Evolutionary conservation across 2,329 filamentous ascomycete genomes (phyloP).

Genomic region (Malbranchea zuffiana): DNA sequence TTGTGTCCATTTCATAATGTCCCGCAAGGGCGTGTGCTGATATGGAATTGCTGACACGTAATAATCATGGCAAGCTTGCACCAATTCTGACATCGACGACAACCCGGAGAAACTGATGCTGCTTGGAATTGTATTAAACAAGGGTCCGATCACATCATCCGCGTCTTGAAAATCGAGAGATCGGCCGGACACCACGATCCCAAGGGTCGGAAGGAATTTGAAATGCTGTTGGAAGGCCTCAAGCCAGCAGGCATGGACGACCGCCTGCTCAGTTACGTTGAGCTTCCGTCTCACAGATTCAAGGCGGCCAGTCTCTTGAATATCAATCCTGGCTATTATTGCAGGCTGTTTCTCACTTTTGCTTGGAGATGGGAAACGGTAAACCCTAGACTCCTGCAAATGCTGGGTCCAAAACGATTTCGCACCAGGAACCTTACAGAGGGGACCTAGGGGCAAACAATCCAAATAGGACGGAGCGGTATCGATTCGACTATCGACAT

Average conservation of each 20-base stretch:
- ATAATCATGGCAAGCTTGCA: slow-evolving; percentile 57
- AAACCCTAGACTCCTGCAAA: slow-evolving; percentile 31
- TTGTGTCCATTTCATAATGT: slow-evolving; percentile 69
- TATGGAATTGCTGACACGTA: slow-evolving; percentile 58
- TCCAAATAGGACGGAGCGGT: slow-evolving; percentile 52
- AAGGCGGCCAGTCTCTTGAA: slow-evolving; percentile 35
- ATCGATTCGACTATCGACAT: slow-evolving; percentile 27
- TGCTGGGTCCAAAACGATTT: slow-evolving; percentile 58
- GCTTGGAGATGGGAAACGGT: slow-evolving; percentile 21
- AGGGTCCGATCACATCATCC: slow-evolving; percentile 61
- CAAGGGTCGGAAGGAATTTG: slow-evolving; percentile 46
- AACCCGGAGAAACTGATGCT: slow-evolving; percentile 37
- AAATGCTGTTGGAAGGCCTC: slow-evolving; percentile 48
- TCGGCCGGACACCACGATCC: slow-evolving; percentile 69
- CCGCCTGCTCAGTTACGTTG: slow-evolving; percentile 64
- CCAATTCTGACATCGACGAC: slow-evolving; percentile 49
- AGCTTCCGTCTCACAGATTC: slow-evolving; percentile 47
- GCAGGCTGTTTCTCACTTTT: slow-evolving; percentile 7
- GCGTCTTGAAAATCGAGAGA: slow-evolving; percentile 52
- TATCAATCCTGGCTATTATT: slow-evolving; percentile 15
- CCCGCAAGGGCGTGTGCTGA: slow-evolving; percentile 67
- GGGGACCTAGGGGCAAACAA: slow-evolving; percentile 57
- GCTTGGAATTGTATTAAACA: slow-evolving; percentile 85
- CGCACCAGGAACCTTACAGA: slow-evolving; percentile 41
- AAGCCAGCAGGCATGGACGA: slow-evolving; percentile 67